Evolutionary conservation across 2,329 filamentous ascomycete species (phyloP), one percentile per base, ranked within the genome.

Genomic region (Sclerotinia subarctica): DNA sequence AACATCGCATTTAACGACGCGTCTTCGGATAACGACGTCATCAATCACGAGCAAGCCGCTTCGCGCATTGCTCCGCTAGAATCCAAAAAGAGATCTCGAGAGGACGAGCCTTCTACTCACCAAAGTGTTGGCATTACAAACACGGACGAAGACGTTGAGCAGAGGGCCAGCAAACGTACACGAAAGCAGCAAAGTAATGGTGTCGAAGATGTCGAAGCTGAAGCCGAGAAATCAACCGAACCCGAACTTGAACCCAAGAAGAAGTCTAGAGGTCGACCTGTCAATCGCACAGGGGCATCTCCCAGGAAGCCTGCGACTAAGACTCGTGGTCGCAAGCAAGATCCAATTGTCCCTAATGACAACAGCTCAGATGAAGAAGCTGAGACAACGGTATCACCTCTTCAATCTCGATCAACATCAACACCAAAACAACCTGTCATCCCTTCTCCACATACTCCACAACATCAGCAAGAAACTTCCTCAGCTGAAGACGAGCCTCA

Each of bases 1-100:
- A 49, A 32, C 7, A 42, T 26, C 5, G 44, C 32, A 35, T 67
- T 56, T 13, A 56, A 54, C 15, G 63, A 60, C 49, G 35, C 56
- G 46, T 69, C 67, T 56, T 56, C 66, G 15, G 58, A 63, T 52
- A 54, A 65, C 46, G 63, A 66, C 26, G 26, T 26, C 24, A 24
- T 32, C 21, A n/a, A 44, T 38, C 60, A 54, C 35, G 29, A 65
- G n/a, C 59, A 58, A 35, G 24, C 32, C 29, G n/a, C 29, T 51
- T 7, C 44, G 11, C 58, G n/a, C 32, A 29, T 44, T 26, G 21
- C 24, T 66, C 29, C 29, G 15, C 42, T 65, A 32, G 32, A 24
- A 54, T 24, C 62, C 32, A 63, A 2, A 47, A 67, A 69, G 64
- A 66, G 64, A 62, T 42, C 57, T 21, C 57, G 68, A 58, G 49